Evolutionary conservation across 2,329 filamentous ascomycete genomes (phyloP).

Genomic region (Drechslera avenae): DNA sequence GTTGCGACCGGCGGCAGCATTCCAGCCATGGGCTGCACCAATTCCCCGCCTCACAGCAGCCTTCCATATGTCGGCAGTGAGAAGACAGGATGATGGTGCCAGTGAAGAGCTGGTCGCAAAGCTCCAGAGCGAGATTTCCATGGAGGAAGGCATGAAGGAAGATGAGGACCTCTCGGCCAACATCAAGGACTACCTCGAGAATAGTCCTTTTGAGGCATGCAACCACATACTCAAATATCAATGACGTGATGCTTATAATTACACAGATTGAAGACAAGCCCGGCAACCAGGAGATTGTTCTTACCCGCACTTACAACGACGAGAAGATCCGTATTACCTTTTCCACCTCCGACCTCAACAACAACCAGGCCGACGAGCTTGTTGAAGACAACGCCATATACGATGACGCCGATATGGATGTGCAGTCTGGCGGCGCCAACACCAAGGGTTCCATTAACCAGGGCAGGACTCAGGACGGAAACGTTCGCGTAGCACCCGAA

Average conservation of each 20-base stretch:
- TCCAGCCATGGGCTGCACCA: constrained; percentile 41
- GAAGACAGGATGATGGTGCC: constrained; percentile 46
- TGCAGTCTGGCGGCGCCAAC: constrained; percentile 62
- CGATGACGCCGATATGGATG: constrained; percentile 47
- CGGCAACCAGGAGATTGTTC: constrained; percentile 84
- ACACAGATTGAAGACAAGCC: constrained; percentile 70
- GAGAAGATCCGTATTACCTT: constrained; percentile 90
- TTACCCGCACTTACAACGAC: constrained; percentile 81
- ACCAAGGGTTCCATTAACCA: constrained; percentile 63
- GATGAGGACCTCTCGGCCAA: constrained; percentile 73
- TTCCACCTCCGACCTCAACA: constrained; percentile 80
- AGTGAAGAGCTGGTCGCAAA: constrained; percentile 85
- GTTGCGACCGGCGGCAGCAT: constrained; percentile 41
- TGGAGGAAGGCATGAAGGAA: constrained; percentile 81
- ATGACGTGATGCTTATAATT: constrained; percentile 6
- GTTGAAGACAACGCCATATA: constrained; percentile 58
- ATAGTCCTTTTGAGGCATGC: constrained; percentile 76
- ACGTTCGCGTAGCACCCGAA: constrained; percentile 61
- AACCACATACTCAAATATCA: too few species aligned
- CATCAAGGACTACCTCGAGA: constrained; percentile 87
- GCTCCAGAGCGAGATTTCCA: constrained; percentile 62
- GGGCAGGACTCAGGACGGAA: constrained; percentile 56
- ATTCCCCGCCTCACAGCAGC: constrained; percentile 44
- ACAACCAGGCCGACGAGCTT: constrained; percentile 51
- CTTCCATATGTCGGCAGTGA: constrained; percentile 51